A percentile compares a stretch with the other conserved stretches of the same genome.
Conservation (phyloP, 1,139 yeast species). For the Waltiozyma sp. region DNA sequence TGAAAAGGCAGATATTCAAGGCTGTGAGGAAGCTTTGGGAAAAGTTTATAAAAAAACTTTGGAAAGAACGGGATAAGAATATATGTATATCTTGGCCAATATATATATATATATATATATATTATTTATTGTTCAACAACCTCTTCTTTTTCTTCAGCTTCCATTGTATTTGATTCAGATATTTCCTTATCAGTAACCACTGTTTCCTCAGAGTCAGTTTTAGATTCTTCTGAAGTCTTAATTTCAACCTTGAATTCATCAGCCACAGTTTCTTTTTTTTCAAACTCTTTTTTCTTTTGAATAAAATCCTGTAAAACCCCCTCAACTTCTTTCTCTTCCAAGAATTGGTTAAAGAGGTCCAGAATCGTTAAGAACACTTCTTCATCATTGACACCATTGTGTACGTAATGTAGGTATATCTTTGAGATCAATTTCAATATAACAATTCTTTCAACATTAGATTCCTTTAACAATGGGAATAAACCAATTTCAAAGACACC, state of each 20-base stretch:
- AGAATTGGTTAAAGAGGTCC: slow-evolving; percentile 37
- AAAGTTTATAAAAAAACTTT: slow-evolving; percentile 12
- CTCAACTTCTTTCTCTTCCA: slow-evolving; percentile 30
- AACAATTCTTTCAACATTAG: slow-evolving; percentile 57
- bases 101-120: too few relatives aligned
- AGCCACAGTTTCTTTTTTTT: slow-evolving; percentile 6
- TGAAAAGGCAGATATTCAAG: slow-evolving; percentile 8
- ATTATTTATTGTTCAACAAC: too few relatives aligned
- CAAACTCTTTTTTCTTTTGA: slow-evolving; percentile 23
- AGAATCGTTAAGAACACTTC: slow-evolving; percentile 36
- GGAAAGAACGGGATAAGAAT: slow-evolving; percentile 11
- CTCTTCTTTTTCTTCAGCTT: too few relatives aligned
- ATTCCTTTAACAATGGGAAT: slow-evolving; percentile 59
- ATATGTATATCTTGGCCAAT: too few relatives aligned
- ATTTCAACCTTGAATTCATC: slow-evolving; percentile 13
- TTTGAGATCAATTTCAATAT: slow-evolving; percentile 60
- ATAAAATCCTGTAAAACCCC: slow-evolving; percentile 27
- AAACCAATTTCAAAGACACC: slow-evolving; percentile 64
- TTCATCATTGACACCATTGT: slow-evolving; percentile 24
- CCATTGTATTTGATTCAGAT: slow-evolving; percentile 19
- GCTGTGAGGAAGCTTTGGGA: slow-evolving; percentile 13
- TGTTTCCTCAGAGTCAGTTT: slow-evolving; percentile 1
- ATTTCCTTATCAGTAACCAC: slow-evolving; percentile 1
- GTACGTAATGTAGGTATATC: slow-evolving; percentile 52
- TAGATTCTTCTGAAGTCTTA: not conserved